Evolutionary conservation across 768 basidiomycete genomes (phyloP).

Genomic region (Pleurotus sapidus): DNA sequence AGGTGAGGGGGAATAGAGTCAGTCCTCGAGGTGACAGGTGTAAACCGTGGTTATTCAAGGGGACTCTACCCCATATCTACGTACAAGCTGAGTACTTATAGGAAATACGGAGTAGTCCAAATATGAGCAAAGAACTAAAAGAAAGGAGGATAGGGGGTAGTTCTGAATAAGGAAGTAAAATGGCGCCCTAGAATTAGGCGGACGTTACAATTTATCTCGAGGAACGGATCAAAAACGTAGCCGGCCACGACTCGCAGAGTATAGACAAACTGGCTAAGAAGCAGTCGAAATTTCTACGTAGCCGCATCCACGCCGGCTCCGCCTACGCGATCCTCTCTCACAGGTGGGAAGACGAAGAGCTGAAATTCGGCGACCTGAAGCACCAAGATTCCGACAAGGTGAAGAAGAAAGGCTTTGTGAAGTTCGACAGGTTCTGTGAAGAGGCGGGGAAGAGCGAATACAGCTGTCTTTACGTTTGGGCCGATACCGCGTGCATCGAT

Average conservation of each 20-base stretch:
- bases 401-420: background rate
- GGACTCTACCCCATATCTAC: background rate
- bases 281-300: too few relatives aligned
- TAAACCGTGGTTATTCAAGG: background rate
- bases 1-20: background rate
- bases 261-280: too few relatives aligned
- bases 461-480: background rate
- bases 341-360: background rate
- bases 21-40: background rate
- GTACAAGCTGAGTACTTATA: background rate
- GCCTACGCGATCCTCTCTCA: slow-evolving; percentile 2
- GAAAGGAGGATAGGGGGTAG: background rate
- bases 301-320: too few relatives aligned
- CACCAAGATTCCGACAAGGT: background rate
- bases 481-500: slow-evolving; percentile 1
- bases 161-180: too few relatives aligned
- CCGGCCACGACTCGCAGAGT: too few relatives aligned
- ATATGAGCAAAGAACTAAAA: background rate
- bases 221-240: too few relatives aligned
- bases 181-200: too few relatives aligned
- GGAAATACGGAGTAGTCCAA: background rate
- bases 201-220: too few relatives aligned
- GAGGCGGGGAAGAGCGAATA: background rate
- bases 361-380: background rate
- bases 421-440: background rate